A percentile compares a stretch with the other conserved stretches of the same genome.
Conservation (phyloP, 1,139 yeast species). For the Lodderomyces elongisporus region DNA sequence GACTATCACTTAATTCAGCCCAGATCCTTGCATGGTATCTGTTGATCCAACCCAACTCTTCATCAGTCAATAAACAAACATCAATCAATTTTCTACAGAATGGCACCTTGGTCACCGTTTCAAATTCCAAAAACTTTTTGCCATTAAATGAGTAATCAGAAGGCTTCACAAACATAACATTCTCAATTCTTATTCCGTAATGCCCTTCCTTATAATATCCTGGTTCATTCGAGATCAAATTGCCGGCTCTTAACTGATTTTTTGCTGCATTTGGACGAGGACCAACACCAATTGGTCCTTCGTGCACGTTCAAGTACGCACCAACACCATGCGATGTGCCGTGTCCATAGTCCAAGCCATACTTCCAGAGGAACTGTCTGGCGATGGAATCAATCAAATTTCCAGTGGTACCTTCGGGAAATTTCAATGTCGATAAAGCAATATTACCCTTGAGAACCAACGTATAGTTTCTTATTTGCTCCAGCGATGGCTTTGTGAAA, state of each 20-base stretch:
- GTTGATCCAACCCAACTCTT: conserved; percentile 68
- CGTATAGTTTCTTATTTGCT: conserved; percentile 74
- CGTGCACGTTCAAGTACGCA: conserved; percentile 87
- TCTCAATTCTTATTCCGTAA: conserved; percentile 92
- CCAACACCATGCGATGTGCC: conserved; percentile 99
- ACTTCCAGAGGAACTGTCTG: conserved; percentile 80
- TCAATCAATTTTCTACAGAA: conserved; percentile 36
- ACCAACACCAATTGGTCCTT: conserved; percentile 93
- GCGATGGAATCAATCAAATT: conserved; percentile 80
- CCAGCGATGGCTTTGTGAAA: conserved; percentile 61
- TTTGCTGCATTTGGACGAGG: conserved; percentile 48
- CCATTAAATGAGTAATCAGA: conserved; percentile 42
- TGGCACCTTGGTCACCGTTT: conserved; percentile 88
- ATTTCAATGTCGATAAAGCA: conserved; percentile 67
- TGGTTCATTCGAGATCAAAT: conserved; percentile 88
- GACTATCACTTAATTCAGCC: conserved; percentile 45
- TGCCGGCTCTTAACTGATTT: conserved; percentile 59
- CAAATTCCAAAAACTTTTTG: conserved; percentile 65
- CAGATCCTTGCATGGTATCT: conserved; percentile 62
- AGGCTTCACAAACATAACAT: conserved; percentile 62
- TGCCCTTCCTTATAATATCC: conserved; percentile 91
- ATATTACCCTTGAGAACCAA: conserved; percentile 89
- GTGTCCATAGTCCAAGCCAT: conserved; percentile 88
- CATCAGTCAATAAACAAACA: conserved; percentile 38
- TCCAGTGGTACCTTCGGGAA: conserved; percentile 89